Conservation (phyloP, 2,329 filamentous ascomycete species). For the Aureobasidium zeae region DNA sequence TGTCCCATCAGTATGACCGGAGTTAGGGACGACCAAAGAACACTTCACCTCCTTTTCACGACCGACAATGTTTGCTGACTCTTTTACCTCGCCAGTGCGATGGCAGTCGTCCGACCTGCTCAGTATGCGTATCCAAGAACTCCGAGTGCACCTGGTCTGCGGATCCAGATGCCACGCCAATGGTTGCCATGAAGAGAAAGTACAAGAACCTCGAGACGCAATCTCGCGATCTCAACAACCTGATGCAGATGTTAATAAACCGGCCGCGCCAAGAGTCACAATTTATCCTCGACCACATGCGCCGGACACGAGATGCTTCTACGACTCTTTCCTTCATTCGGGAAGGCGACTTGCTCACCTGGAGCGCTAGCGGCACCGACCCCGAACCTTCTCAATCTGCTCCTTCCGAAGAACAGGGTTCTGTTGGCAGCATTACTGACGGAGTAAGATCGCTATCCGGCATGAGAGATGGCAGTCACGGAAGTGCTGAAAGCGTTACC, state of each 20-base stretch:
- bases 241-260: slow-evolving; percentile 13
- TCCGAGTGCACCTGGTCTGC: slow-evolving; percentile 14
- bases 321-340: slow-evolving; percentile 7
- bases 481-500: background rate
- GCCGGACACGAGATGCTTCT: background rate
- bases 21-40: too few species aligned
- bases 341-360: slow-evolving; percentile 13
- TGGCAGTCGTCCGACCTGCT: slow-evolving; percentile 9
- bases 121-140: slow-evolving; percentile 5
- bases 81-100: slow-evolving; percentile 1
- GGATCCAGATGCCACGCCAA: slow-evolving; percentile 16
- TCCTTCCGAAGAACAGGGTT: background rate
- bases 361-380: background rate
- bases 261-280: slow-evolving; percentile 5
- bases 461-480: background rate
- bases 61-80: background rate
- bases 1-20: background rate
- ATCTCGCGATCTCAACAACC: slow-evolving; percentile 6
- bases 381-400: background rate
- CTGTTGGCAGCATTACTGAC: background rate
- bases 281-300: slow-evolving; percentile 10
- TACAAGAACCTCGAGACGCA: slow-evolving; percentile 10
- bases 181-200: slow-evolving; percentile 16
- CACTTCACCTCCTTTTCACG: background rate
- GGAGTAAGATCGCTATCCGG: background rate